Percentiles rank a stretch among this genome's conserved stretches.
Evolutionary conservation across 2,329 filamentous ascomycete genomes (phyloP).

Genomic region (Diaporthe vexans): DNA sequence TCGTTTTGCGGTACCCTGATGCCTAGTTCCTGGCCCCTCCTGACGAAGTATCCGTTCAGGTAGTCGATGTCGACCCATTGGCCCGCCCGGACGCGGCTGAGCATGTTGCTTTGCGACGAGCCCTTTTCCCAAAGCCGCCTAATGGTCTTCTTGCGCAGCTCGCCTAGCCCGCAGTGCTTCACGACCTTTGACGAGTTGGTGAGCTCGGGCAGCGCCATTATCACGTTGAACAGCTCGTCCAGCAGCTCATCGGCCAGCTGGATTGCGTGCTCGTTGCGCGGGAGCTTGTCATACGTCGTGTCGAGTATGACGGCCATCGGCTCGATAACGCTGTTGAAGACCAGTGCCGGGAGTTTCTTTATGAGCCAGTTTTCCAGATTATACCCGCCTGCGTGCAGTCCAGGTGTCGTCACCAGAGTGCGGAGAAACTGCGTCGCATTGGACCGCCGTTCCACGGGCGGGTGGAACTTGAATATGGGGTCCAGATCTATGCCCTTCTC

Average conservation of each 20-base stretch:
- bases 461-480: constrained; percentile 43
- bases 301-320: constrained; percentile 86
- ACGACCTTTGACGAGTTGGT: constrained; percentile 70
- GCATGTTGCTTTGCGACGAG: constrained; percentile 72
- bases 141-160: constrained; percentile 73
- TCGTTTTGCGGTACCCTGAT: constrained; percentile 81
- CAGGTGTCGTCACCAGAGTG: constrained; percentile 72
- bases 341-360: constrained; percentile 83
- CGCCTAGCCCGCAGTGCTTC: constrained; percentile 68
- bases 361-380: constrained; percentile 74
- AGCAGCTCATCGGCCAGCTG: constrained; percentile 79
- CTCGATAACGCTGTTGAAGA: constrained; percentile 83
- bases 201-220: constrained; percentile 82
- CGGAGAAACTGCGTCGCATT: constrained; percentile 69
- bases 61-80: constrained; percentile 82
- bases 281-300: constrained; percentile 78
- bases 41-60: constrained; percentile 89
- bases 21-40: constrained; percentile 78
- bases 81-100: constrained; percentile 73
- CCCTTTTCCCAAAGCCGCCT: constrained; percentile 70
- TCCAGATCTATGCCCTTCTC: constrained; percentile 38
- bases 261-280: constrained; percentile 75
- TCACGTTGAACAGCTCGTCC: constrained; percentile 79
- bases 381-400: constrained; percentile 72
- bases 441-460: constrained; percentile 45